Conservation (phyloP, 2,329 filamentous ascomycete genomes). For the Stachybotrys echinatus region DNA sequence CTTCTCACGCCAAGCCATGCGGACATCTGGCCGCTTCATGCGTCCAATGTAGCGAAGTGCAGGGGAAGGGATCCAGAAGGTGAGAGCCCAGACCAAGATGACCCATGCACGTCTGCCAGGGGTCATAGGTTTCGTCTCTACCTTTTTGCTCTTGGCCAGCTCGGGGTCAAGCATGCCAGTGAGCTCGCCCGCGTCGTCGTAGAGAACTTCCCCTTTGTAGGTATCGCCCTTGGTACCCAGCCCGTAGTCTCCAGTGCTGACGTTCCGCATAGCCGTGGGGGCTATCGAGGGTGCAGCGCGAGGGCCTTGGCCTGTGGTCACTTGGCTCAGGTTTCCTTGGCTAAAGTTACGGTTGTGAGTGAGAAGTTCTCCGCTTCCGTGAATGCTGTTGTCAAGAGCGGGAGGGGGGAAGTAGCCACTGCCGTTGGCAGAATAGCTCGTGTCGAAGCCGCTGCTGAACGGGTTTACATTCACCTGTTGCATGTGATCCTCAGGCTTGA, state of each 20-base stretch:
- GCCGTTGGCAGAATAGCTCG: conserved; percentile 62
- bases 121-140: conserved; percentile 65
- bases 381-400: conserved; percentile 54
- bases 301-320: conserved; percentile 37
- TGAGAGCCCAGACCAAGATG: conserved; percentile 74
- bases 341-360: conserved; percentile 54
- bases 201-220: conserved; percentile 67
- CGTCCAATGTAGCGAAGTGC: conserved; percentile 75
- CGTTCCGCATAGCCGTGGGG: conserved; percentile 52
- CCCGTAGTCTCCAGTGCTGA: conserved; percentile 74
- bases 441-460: conserved; percentile 51
- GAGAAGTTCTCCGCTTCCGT: conserved; percentile 69
- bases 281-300: conserved; percentile 53
- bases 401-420: conserved; percentile 67
- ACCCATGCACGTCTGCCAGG: conserved; percentile 72
- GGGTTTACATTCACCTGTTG: conserved; percentile 40
- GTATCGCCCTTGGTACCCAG: conserved; percentile 82
- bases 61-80: conserved; percentile 92
- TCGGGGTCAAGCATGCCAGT: conserved; percentile 70
- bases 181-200: conserved; percentile 64
- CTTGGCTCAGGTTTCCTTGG: conserved; percentile 51
- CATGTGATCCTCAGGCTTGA: conserved; percentile 59
- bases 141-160: conserved; percentile 67
- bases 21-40: conserved; percentile 95
- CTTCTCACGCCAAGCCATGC: conserved; percentile 97